Percentiles rank a stretch among this genome's conserved stretches.
These are phyloP conservation scores for Nitzschia palea DNA, from an alignment of 108 stramenopile species.

Conservation along the genomic window DNA sequence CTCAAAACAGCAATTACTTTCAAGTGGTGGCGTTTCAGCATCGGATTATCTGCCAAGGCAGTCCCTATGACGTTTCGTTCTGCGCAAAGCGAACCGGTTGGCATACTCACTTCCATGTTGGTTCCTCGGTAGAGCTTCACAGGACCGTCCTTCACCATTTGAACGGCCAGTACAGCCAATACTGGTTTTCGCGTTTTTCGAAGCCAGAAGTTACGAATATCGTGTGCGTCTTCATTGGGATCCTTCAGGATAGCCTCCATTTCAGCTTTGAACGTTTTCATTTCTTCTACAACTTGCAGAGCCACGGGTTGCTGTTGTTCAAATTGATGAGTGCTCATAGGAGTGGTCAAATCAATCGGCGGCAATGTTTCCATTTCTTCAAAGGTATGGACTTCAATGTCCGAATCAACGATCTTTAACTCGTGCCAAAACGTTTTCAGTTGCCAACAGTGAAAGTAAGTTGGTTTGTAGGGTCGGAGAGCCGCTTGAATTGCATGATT, in stretches of 20 bases:
- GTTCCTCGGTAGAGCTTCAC: slow-evolving; percentile 88
- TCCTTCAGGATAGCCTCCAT: slow-evolving; percentile 55
- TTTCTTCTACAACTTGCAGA: slow-evolving; percentile 80
- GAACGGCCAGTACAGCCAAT: slow-evolving; percentile 92
- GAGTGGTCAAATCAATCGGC: slow-evolving; percentile 58
- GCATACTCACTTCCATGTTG: slow-evolving; percentile 99
- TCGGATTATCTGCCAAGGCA: slow-evolving; percentile 81
- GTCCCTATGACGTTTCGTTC: slow-evolving; percentile 96
- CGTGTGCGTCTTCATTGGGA: slow-evolving; percentile 54
- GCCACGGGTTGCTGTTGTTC: slow-evolving; percentile 31
- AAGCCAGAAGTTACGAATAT: slow-evolving; percentile 91
- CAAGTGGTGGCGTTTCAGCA: slow-evolving; percentile 78
- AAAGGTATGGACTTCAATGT: slow-evolving; percentile 91
- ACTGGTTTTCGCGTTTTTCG: slow-evolving; percentile 96
- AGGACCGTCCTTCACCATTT: slow-evolving; percentile 42
- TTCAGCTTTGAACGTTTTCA: slow-evolving; percentile 76
- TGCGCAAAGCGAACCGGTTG: slow-evolving; percentile 96
- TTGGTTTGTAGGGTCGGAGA: slow-evolving; percentile 89
- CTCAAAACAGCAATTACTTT: slow-evolving; percentile 86
- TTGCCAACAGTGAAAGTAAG: slow-evolving; percentile 94
- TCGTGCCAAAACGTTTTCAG: slow-evolving; percentile 98
- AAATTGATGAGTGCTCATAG: slow-evolving; percentile 3
- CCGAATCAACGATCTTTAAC: slow-evolving; percentile 78
- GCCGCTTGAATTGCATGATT: slow-evolving; percentile 93
- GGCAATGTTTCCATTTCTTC: slow-evolving; percentile 94